Conservation (phyloP, 75 land plant genomes). For the Pinus tabuliformis region DNA sequence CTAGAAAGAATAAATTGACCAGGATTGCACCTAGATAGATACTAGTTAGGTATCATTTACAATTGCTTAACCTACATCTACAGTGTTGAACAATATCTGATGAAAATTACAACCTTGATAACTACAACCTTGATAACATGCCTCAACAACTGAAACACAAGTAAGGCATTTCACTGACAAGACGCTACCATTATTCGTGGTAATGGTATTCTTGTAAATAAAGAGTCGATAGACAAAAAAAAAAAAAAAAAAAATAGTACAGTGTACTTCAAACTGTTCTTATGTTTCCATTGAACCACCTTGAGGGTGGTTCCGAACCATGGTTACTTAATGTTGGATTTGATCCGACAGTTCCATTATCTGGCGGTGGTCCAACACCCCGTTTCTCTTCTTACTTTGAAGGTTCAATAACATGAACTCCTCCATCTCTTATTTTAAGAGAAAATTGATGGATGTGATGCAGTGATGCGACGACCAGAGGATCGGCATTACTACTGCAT, state of each 20-base stretch:
- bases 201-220: not conserved
- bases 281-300: not conserved
- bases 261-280: not conserved
- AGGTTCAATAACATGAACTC: constrained; percentile 72
- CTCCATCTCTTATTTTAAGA: constrained; percentile 75
- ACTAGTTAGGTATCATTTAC: too few species aligned
- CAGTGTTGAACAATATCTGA: not conserved
- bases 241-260: too few species aligned
- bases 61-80: too few species aligned
- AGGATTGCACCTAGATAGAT: too few species aligned
- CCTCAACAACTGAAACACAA: not conserved
- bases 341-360: not conserved
- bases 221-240: not conserved
- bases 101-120: not conserved
- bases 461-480: constrained; percentile 67
- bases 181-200: not conserved
- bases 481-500: constrained; percentile 34
- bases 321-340: too few species aligned
- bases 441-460: constrained; percentile 63
- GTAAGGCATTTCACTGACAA: not conserved
- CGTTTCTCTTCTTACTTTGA: constrained; percentile 8
- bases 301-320: too few species aligned
- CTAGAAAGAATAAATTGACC: too few species aligned
- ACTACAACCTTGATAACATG: not conserved
- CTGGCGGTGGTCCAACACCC: constrained; percentile 3